Conservation (phyloP, 2,329 filamentous ascomycete species). For the Penicillium paneum region DNA sequence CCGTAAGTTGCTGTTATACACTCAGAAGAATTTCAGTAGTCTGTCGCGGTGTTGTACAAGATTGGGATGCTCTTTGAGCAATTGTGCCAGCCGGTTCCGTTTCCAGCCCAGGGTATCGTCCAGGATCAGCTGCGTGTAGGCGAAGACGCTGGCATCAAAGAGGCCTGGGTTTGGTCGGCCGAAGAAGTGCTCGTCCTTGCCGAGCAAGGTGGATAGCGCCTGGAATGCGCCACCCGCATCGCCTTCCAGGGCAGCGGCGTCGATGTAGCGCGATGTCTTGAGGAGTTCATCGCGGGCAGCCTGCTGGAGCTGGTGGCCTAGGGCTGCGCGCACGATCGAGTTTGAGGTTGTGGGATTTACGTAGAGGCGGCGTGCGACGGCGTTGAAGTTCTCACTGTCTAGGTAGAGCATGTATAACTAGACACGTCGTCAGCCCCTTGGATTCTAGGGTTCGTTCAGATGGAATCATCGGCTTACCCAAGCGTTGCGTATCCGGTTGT, state of each 20-base stretch:
- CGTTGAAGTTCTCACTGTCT: slow-evolving; percentile 59
- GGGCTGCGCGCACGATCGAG: slow-evolving; percentile 58
- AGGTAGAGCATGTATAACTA: slow-evolving; percentile 81
- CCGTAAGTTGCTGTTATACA: slow-evolving; percentile 8
- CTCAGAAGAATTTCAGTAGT: slow-evolving; percentile 54
- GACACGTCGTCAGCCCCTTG: not conserved
- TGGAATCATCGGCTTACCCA: slow-evolving; percentile 58
- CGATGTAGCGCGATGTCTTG: slow-evolving; percentile 55
- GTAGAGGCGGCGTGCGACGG: slow-evolving; percentile 70
- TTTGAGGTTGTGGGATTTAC: slow-evolving; percentile 61
- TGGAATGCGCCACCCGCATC: slow-evolving; percentile 62
- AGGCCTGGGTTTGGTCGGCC: slow-evolving; percentile 58
- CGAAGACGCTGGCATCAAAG: slow-evolving; percentile 86
- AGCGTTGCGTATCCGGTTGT: slow-evolving; percentile 74
- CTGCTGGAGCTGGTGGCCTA: slow-evolving; percentile 64
- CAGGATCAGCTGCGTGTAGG: slow-evolving; percentile 79
- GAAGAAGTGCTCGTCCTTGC: slow-evolving; percentile 61
- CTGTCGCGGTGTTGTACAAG: slow-evolving; percentile 64
- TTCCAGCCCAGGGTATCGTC: slow-evolving; percentile 63
- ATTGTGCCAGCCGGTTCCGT: slow-evolving; percentile 57
- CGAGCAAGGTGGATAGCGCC: slow-evolving; percentile 60
- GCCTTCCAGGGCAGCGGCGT: slow-evolving; percentile 55
- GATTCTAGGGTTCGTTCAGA: not conserved
- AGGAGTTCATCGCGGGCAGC: slow-evolving; percentile 74
- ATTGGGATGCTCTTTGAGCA: slow-evolving; percentile 57